These are phyloP conservation scores for Dryas integrifolia DNA, from an alignment of 331 rosid genomes.

Conservation along the genomic window DNA sequence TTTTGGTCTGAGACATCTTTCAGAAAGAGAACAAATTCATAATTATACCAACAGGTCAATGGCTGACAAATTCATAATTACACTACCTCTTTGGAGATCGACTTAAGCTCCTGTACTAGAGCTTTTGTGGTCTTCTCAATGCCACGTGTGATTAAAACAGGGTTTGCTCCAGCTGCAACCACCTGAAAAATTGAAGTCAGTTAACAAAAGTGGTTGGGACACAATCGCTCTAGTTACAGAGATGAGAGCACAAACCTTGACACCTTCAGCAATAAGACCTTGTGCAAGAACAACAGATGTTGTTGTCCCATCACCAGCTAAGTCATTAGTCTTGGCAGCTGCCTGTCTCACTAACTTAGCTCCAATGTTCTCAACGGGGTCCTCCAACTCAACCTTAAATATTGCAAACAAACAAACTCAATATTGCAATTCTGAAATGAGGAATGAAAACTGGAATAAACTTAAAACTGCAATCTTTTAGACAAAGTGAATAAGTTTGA, in stretches of 20 bases:
- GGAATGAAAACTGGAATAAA: neutral
- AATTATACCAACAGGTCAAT: neutral
- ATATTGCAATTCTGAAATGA: neutral
- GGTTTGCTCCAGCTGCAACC: conserved; percentile 98
- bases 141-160: conserved; percentile 93
- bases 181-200: conserved; percentile 44
- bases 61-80: neutral
- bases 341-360: conserved; percentile 99
- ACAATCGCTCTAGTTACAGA: neutral
- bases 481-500: neutral
- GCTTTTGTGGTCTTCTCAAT: conserved; percentile 89
- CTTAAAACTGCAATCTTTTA: neutral
- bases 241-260: conserved; percentile 46
- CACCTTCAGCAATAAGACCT: conserved; percentile 98
- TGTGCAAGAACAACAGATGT: conserved; percentile 98
- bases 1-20: neutral
- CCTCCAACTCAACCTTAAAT: conserved; percentile 89
- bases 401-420: neutral
- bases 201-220: conserved; percentile 5
- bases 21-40: neutral
- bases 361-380: conserved; percentile 98
- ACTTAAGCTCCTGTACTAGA: conserved; percentile 77
- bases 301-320: conserved; percentile 98
- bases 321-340: conserved; percentile 95
- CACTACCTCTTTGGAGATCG: conserved; percentile 81